Base-by-base conservation (phyloP, 768 basidiomycete species). In the Naganishia friedmannii region DNA sequence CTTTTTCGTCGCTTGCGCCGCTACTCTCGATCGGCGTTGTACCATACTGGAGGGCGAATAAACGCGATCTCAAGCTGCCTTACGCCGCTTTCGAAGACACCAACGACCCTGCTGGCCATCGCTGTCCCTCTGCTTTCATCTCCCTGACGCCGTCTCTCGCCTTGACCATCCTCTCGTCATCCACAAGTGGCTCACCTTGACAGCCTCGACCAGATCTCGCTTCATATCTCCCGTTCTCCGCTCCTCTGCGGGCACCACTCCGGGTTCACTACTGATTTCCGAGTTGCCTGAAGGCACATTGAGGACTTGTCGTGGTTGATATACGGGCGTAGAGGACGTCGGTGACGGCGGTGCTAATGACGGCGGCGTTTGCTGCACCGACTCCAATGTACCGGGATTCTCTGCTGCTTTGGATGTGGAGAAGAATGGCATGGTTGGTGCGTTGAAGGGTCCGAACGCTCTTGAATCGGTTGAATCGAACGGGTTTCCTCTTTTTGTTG, bases 211-310 rank as follows among this genome's bases (percentile, higher is more conserved):
- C 15, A 73, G 19, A 72, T 80, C 79, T 23, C 29, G 55, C 45
- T 66, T 58, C 21, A 48, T 69, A 71, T 79, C 73, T 46, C 78
- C 78, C n/a, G 73, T 73, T 29, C 74, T n/a, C 8, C 55, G 58
- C 45, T 76, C 76, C 67, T 71, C 76, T 19, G 70, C 72, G 26
- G 60, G 58, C 45, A 77, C 66, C 34, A 73, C 54, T 26, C 26
- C 42, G 3, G 66, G 56, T n/a, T 67, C 68, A 53, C 37, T 34
- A 15, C 53, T 60, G 55, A 74, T 70, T 23, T 53, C 26, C 34
- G 71, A 71, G 65, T 79, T 79, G 0, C 78, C 78, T 28, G 73
- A 55, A 31, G 78, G 76, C 26, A 79, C 76, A 45, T 78, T 79
- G 15, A 79, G 71, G 1, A 72, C 58, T 13, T 63, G 42, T 57